Base-by-base conservation (phyloP, 352 stramenopile genomes). In the Halophytophthora batemanensis region DNA sequence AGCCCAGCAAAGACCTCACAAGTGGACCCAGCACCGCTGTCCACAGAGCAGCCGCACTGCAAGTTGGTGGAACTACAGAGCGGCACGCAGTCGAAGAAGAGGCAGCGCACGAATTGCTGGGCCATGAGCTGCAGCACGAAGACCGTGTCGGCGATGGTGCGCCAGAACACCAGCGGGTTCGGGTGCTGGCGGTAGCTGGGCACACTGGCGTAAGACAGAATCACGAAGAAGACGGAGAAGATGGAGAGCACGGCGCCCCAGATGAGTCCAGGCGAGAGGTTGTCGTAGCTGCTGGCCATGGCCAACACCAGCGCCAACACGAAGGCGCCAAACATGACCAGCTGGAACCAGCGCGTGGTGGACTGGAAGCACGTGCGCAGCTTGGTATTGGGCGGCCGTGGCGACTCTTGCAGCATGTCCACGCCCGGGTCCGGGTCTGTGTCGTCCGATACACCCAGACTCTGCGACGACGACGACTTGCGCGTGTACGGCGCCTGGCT, bases 91-190 rank as follows among this genome's bases (percentile, higher is more conserved):
- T 90, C 65, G 57, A 80, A 90, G 59, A 86, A 90, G 34, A 92
- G 50, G 45, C 77, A 90, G 38, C 82, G 77, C 52, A 83, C 66
- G 57, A 93, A 93, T 52, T 92, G 81, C 54, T 93, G 80, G 43
- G 77, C 71, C 46, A 93, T 57, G 2, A 95, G 59, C 57, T 91
- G 82, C 29, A 92, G 57, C 55, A 93, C 82, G 56, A 93, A 93
- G 17, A 92, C 68, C 15, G 76, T 75, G 61, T 95, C 85, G 19
- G 80, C 80, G 55, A 95, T 93, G 14, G 82, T 90, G 42, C 82
- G 79, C 81, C 82, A 95, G 55, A 95, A 95, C 22, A 95, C 82
- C 43, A 95, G 78, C 56, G 85, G 82, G 45, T 95, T 95, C 22
- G 85, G 85, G 50, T 95, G 85, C 53, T 93, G 82, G 0, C 85